A percentile compares a stretch with the other conserved stretches of the same genome.
Evolutionary conservation across 352 stramenopile species (phyloP).

Genomic region (Globisporangium parvum): DNA sequence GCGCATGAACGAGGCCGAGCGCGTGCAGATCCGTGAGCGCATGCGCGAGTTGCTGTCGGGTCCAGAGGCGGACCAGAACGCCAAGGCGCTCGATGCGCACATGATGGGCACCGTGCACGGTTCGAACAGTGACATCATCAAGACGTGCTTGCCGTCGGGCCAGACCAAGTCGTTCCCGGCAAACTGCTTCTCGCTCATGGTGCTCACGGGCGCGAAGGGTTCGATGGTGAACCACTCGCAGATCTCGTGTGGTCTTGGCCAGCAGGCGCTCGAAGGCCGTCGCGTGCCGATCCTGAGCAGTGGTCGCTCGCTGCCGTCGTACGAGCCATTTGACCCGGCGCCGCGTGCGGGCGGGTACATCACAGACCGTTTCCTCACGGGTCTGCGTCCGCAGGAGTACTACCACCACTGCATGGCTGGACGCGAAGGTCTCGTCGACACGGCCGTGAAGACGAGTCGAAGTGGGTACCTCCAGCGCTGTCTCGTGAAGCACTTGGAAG

Average conservation of each 20-base stretch:
- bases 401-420: slow-evolving; percentile 99
- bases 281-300: slow-evolving; percentile 97
- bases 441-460: slow-evolving; percentile 99
- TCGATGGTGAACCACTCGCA: slow-evolving; percentile 99
- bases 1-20: slow-evolving; percentile 81
- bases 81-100: slow-evolving; percentile 78
- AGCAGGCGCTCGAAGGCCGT: slow-evolving; percentile 98
- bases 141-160: slow-evolving; percentile 96
- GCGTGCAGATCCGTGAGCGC: slow-evolving; percentile 57
- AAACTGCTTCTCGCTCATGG: slow-evolving; percentile 99
- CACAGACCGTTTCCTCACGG: slow-evolving; percentile 98
- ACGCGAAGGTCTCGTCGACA: slow-evolving; percentile 97
- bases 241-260: slow-evolving; percentile 97
- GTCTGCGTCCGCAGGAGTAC: slow-evolving; percentile 96
- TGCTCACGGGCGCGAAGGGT: slow-evolving; percentile 98
- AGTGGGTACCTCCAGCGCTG: slow-evolving; percentile 99
- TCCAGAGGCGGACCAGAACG: slow-evolving; percentile 64
- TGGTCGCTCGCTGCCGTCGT: slow-evolving; percentile 97
- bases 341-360: slow-evolving; percentile 99
- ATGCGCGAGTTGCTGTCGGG: slow-evolving; percentile 75
- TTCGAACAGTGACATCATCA: slow-evolving; percentile 97
- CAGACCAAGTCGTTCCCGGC: slow-evolving; percentile 97
- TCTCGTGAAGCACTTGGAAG: slow-evolving; percentile 98
- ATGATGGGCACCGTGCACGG: slow-evolving; percentile 89
- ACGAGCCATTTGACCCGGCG: slow-evolving; percentile 96